Evolutionary conservation across 345 rosid species (phyloP), one percentile per base, ranked within the genome.

Genomic region (Corchorus olitorius): DNA sequence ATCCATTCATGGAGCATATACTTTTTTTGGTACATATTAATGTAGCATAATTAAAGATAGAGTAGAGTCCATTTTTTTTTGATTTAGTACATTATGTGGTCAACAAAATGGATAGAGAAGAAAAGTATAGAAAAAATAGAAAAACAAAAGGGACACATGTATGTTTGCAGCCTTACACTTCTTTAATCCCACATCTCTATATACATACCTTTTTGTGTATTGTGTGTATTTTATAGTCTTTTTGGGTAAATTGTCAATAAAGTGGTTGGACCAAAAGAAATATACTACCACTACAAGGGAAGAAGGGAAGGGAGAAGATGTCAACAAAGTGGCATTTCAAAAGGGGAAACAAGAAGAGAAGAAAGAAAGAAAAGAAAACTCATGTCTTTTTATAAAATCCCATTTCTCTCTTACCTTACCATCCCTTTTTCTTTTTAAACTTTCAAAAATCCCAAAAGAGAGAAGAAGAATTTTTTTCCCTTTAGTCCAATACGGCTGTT

Each of bases 401-500:
- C 14, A 33, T 61, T 33, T 14, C 45, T 35, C 19, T 62, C 12
- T 6, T 1, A 27, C 27, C 27, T 1, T 1, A 0, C 27, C 27
- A n/a, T 7, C 0, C 19, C 45, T 62, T 62, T 62, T 68, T 69
- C 61, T 60, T 52, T 74, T 74, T 43, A 41, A 41, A 73, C 56
- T 45, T 73, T 55, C 10, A 19, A 62, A 35, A 35, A 59, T n/a
- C 15, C 7, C 4, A 46, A 63, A 56, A 5, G 19, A n/a, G 27
- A 27, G 27, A 27, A 27, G 17, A 64, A 41, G 10, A 52, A 9
- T 19, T 8, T n/a, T 8, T n/a, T 27, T 27, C 27, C 22, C 20
- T 13, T 41, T 54, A 78, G 86, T 80, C 78, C 84, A 74, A 79
- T 61, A 66, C 54, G 77, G 81, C 81, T 80, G 78, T 53, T 74